phyloP scores from a whole-genome alignment of 1,284 basidiomycete genomes.

The Ganoderma resinaceum region DNA sequence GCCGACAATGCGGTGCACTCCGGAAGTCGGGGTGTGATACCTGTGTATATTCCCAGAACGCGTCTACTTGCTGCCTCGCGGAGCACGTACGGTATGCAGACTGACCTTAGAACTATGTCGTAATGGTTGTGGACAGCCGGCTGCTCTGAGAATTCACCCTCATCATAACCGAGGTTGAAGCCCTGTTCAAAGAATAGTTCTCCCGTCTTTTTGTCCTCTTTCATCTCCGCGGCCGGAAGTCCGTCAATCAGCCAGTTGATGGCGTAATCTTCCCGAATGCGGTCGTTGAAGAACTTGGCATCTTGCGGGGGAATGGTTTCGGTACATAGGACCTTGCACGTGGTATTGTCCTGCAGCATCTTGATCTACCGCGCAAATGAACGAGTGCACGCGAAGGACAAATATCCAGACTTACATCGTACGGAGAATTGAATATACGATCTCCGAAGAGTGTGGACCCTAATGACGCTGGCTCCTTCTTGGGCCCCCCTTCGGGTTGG shows the following conservation, averaged over 20 bases:
- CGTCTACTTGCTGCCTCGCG: not conserved
- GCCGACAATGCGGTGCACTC: slow-evolving; percentile 85
- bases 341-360: slow-evolving; percentile 77
- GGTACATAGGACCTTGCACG: slow-evolving; percentile 83
- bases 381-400: not conserved
- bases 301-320: slow-evolving; percentile 70
- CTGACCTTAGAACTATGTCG: slow-evolving; percentile 80
- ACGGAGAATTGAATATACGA: slow-evolving; percentile 92
- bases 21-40: slow-evolving; percentile 80
- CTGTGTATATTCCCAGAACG: slow-evolving; percentile 47
- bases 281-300: slow-evolving; percentile 89
- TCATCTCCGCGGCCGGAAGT: slow-evolving; percentile 93
- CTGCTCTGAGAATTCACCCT: slow-evolving; percentile 54
- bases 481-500: slow-evolving; percentile 76
- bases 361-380: slow-evolving; percentile 59
- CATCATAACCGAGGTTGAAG: slow-evolving; percentile 81
- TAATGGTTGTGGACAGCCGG: slow-evolving; percentile 94
- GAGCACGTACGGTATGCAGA: not conserved
- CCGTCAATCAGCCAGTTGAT: slow-evolving; percentile 97
- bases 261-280: slow-evolving; percentile 93
- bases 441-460: slow-evolving; percentile 97
- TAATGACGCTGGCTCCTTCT: slow-evolving; percentile 86
- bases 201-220: slow-evolving; percentile 75
- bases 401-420: slow-evolving; percentile 65
- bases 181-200: slow-evolving; percentile 92